Conservation (phyloP, 176 grass and related monocot genomes). For the Lolium rigidum region DNA sequence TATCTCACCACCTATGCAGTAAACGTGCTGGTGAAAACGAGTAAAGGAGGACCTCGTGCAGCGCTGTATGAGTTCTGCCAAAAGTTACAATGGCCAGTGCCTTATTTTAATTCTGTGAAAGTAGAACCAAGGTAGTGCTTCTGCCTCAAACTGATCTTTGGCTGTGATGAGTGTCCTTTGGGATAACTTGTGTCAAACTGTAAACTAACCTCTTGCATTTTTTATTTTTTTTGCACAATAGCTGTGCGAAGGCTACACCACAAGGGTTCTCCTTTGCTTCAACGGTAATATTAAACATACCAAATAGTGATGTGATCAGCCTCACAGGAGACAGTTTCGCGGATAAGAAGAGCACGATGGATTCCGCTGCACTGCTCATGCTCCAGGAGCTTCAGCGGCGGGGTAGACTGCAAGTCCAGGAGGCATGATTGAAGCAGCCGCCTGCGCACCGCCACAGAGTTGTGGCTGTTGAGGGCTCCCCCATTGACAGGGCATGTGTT, state of each 20-base stretch:
- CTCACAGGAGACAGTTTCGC: constrained; percentile 54
- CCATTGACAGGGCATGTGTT: background rate
- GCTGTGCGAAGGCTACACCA: constrained; percentile 24
- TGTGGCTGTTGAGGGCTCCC: background rate
- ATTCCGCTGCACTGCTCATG: constrained; percentile 74
- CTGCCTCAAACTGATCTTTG: constrained; percentile 7
- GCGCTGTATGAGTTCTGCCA: constrained; percentile 71
- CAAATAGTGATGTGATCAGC: constrained; percentile 56
- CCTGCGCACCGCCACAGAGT: background rate
- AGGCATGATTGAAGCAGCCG: constrained; percentile 46
- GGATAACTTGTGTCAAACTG: background rate
- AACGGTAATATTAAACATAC: constrained; percentile 71
- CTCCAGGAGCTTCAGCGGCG: constrained; percentile 77
- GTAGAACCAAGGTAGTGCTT: constrained; percentile 70
- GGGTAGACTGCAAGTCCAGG: constrained; percentile 55
- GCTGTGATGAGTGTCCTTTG: background rate
- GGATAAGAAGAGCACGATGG: constrained; percentile 84
- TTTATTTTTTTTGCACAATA: background rate
- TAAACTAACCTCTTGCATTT: constrained; percentile 10
- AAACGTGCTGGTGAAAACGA: constrained; percentile 61
- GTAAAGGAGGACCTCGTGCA: constrained; percentile 81
- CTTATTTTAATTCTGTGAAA: constrained; percentile 63
- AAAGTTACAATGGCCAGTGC: constrained; percentile 76
- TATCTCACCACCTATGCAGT: constrained; percentile 55
- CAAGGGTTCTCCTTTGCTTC: constrained; percentile 61